Conservation (phyloP, 2,329 filamentous ascomycete species). For the Fusarium buxicola region DNA sequence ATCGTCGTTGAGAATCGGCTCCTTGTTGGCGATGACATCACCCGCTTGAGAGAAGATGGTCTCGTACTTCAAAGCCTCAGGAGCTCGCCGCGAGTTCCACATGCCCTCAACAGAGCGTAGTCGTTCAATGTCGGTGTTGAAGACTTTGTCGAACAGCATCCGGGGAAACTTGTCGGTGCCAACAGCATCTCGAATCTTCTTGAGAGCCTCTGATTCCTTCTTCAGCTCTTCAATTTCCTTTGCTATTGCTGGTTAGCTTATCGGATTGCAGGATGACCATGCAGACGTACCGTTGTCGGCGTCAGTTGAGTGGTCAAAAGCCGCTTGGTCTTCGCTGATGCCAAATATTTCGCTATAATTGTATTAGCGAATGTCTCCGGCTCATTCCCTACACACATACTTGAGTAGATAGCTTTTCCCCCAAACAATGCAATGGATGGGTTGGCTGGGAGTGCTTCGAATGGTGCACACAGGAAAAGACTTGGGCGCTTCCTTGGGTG, state of each 20-base stretch:
- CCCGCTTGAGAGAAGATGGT: constrained; percentile 65
- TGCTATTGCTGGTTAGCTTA: constrained; percentile 50
- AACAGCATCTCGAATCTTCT: constrained; percentile 83
- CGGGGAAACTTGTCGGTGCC: constrained; percentile 81
- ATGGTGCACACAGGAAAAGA: constrained; percentile 97
- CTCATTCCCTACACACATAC: constrained; percentile 49
- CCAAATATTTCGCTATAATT: constrained; percentile 81
- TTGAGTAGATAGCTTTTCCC: constrained; percentile 96
- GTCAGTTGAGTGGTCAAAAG: constrained; percentile 83
- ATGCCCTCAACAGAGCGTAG: constrained; percentile 91
- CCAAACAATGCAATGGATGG: constrained; percentile 99
- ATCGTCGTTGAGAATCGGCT: constrained; percentile 71
- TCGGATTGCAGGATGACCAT: background rate
- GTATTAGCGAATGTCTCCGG: constrained; percentile 3
- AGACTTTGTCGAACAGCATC: constrained; percentile 93
- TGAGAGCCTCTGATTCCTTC: constrained; percentile 84
- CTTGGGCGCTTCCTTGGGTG: constrained; percentile 88
- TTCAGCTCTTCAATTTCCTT: constrained; percentile 89
- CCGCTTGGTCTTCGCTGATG: constrained; percentile 85
- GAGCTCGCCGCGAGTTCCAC: constrained; percentile 88
- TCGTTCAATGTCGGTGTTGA: constrained; percentile 83
- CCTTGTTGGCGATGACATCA: constrained; percentile 60
- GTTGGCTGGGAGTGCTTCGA: constrained; percentile 92
- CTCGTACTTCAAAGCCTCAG: constrained; percentile 78
- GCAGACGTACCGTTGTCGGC: constrained; percentile 75